Conservation (phyloP, 768 basidiomycete genomes). For the Boletus sp. region DNA sequence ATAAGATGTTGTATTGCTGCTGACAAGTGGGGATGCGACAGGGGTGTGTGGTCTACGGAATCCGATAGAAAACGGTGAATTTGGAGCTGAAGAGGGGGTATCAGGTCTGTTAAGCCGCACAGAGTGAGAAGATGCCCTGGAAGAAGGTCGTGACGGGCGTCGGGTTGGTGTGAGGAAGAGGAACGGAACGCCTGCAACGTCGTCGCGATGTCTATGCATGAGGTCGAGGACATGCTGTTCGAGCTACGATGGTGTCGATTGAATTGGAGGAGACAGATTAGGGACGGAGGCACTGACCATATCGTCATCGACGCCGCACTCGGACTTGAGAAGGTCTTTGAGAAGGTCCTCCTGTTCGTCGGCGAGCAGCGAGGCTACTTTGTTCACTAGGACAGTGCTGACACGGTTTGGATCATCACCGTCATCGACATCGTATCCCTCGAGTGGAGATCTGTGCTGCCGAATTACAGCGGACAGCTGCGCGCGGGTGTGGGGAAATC, state of each 20-base stretch:
- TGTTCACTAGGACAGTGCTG: constrained; percentile 59
- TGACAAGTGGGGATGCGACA: constrained; percentile 69
- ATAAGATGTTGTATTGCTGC: constrained; percentile 51
- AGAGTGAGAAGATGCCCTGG: constrained; percentile 71
- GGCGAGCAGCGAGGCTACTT: constrained; percentile 67
- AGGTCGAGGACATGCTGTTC: constrained; percentile 90
- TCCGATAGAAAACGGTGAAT: constrained; percentile 69
- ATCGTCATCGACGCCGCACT: constrained; percentile 66
- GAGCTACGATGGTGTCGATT: constrained; percentile 43
- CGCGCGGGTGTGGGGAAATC: constrained; percentile 81
- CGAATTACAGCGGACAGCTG: constrained; percentile 73
- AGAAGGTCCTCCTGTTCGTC: constrained; percentile 87
- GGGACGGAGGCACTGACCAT: constrained; percentile 44
- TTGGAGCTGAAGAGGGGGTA: constrained; percentile 71
- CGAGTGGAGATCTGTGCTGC: constrained; percentile 57
- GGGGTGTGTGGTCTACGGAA: constrained; percentile 82
- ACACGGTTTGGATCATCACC: constrained; percentile 52
- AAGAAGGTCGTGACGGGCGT: constrained; percentile 78
- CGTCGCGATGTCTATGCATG: constrained; percentile 94
- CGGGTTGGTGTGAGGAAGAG: constrained; percentile 77
- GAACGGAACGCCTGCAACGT: constrained; percentile 78
- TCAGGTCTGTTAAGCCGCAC: constrained; percentile 68
- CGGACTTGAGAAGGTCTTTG: constrained; percentile 67
- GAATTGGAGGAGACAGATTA: constrained; percentile 16
- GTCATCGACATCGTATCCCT: constrained; percentile 59